Conservation (phyloP, 768 basidiomycete species). For the Lactifluus pinguis region DNA sequence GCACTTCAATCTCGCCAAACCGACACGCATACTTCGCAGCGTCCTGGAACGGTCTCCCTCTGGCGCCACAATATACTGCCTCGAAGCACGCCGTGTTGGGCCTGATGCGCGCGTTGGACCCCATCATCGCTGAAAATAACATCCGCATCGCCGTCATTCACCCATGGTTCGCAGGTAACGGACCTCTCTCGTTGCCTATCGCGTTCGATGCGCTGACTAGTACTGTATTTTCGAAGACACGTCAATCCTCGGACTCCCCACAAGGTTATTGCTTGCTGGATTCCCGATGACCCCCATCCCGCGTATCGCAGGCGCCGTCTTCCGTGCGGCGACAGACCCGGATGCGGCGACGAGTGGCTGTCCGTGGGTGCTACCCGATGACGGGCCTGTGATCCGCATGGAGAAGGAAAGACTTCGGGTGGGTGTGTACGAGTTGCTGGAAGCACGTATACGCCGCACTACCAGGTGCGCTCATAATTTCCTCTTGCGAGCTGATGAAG, state of each 20-base stretch:
- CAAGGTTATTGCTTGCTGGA: slow-evolving; percentile 22
- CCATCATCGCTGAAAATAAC: slow-evolving; percentile 10
- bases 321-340: slow-evolving; percentile 25
- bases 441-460: slow-evolving; percentile 2
- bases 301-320: slow-evolving; percentile 27
- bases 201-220: background rate
- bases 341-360: slow-evolving; percentile 22
- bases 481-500: background rate
- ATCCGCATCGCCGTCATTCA: slow-evolving; percentile 25
- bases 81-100: slow-evolving; percentile 29
- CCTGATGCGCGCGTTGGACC: slow-evolving; percentile 22
- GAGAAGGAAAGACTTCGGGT: slow-evolving; percentile 18
- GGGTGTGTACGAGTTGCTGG: slow-evolving; percentile 25
- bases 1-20: background rate
- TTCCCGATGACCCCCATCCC: slow-evolving; percentile 24
- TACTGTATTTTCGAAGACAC: slow-evolving; percentile 14
- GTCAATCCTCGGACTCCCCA: slow-evolving; percentile 17
- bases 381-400: slow-evolving; percentile 23
- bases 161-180: slow-evolving; percentile 27
- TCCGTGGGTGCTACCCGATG: slow-evolving; percentile 26
- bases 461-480: background rate
- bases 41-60: slow-evolving; percentile 20
- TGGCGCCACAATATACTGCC: slow-evolving; percentile 23
- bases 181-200: background rate
- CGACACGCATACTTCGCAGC: slow-evolving; percentile 12